phyloP scores from a whole-genome alignment of 1,284 basidiomycete species.

The Tilletia walkeri region DNA sequence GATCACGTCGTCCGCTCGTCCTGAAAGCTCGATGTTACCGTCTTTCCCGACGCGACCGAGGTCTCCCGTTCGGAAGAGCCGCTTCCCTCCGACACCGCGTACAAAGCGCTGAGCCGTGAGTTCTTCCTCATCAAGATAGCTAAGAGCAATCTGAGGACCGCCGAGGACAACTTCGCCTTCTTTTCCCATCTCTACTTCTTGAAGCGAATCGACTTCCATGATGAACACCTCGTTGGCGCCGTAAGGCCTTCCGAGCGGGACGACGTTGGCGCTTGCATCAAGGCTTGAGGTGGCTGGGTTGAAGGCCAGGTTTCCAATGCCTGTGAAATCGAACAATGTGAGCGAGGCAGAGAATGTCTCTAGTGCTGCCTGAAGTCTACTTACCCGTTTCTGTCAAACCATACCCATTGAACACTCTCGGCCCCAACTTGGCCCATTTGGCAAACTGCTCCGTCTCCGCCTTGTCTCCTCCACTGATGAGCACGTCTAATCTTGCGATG shows the following conservation, averaged over 20 bases:
- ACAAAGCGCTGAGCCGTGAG: neutral
- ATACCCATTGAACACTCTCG: neutral
- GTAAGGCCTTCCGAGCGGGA: neutral
- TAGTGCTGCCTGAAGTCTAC: too few relatives aligned
- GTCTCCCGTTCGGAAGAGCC: neutral
- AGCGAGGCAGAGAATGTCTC: too few relatives aligned
- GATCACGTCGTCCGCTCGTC: slow-evolving; percentile 4
- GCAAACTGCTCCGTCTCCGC: slow-evolving; percentile 8
- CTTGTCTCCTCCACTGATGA: neutral
- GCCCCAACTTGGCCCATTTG: neutral
- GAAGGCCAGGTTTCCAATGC: neutral
- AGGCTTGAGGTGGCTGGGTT: neutral
- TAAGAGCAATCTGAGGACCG: neutral
- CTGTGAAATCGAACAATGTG: too few relatives aligned
- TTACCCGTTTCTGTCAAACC: neutral
- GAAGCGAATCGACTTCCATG: neutral
- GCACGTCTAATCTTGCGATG: neutral
- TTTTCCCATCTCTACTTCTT: neutral
- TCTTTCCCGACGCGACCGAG: neutral
- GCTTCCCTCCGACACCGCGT: neutral
- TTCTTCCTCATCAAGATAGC: neutral
- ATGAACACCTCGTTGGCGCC: neutral
- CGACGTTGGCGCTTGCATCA: neutral
- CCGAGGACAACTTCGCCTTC: neutral
- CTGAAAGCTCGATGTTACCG: neutral